Conservation (phyloP, 176 grass and related monocot genomes). For the Neostapfia colusana region DNA sequence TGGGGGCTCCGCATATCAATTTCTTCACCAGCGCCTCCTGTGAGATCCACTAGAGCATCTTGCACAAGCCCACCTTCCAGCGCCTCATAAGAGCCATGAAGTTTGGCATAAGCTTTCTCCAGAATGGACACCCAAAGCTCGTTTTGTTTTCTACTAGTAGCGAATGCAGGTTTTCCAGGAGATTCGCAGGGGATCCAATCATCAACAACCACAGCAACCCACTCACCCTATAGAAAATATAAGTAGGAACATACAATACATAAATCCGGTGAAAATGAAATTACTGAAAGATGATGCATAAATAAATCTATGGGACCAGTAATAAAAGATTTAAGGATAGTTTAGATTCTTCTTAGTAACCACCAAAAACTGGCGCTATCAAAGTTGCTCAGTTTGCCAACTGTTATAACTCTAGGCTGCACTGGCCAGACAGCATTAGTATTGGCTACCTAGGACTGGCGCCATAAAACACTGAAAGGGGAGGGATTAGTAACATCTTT, state of each 20-base stretch:
- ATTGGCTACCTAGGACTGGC: not conserved
- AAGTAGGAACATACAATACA: not conserved
- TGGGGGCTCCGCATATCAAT: constrained; percentile 97
- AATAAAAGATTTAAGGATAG: not conserved
- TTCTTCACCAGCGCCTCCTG: constrained; percentile 97
- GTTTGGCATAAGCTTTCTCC: constrained; percentile 98
- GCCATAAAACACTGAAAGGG: not conserved
- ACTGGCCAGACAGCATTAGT: not conserved
- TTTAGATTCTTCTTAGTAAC: constrained; percentile 15
- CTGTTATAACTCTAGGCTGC: not conserved
- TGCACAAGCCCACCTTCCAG: constrained; percentile 98
- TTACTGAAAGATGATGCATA: constrained; percentile 12
- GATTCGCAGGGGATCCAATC: constrained; percentile 98
- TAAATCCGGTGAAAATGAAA: constrained; percentile 8
- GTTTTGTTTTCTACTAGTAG: constrained; percentile 87
- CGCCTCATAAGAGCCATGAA: constrained; percentile 98
- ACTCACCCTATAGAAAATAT: constrained; percentile 74
- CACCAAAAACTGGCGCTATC: not conserved
- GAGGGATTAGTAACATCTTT: not conserved
- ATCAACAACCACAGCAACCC: constrained; percentile 98
- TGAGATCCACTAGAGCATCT: constrained; percentile 98
- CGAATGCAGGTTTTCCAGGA: constrained; percentile 89
- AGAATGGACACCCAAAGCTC: constrained; percentile 98
- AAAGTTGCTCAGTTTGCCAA: not conserved
- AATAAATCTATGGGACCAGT: not conserved